Evolutionary conservation across 306 rosid genomes (phyloP).

Genomic region (Prunus davidiana): DNA sequence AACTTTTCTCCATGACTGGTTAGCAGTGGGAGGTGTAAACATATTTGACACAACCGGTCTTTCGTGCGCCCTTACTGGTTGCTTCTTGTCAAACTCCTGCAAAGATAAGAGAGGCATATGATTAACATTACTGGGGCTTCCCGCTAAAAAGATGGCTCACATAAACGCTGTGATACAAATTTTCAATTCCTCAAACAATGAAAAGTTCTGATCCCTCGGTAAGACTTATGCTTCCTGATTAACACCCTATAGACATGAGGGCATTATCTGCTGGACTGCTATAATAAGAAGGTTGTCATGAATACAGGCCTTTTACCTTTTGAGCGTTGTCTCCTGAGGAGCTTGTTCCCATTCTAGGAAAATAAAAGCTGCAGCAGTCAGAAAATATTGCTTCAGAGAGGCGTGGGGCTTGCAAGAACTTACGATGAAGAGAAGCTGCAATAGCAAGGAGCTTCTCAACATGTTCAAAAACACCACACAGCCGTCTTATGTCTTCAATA

Average conservation of each 20-base stretch:
- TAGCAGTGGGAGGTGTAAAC: conserved; percentile 82
- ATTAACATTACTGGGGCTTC: not conserved
- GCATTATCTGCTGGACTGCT: conserved; percentile 1
- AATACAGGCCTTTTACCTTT: conserved; percentile 48
- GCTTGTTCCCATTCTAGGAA: conserved; percentile 63
- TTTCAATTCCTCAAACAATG: not conserved
- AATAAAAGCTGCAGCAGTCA: conserved; percentile 59
- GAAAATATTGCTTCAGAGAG: conserved; percentile 69
- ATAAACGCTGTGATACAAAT: not conserved
- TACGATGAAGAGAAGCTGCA: conserved; percentile 90
- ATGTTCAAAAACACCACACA: conserved; percentile 67
- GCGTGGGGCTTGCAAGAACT: conserved; percentile 72
- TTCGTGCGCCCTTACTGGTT: conserved; percentile 50
- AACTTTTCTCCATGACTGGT: conserved; percentile 94
- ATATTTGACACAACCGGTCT: conserved; percentile 67
- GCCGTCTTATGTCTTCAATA: conserved; percentile 60
- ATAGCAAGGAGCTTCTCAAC: conserved; percentile 69
- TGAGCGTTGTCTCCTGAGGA: conserved; percentile 31
- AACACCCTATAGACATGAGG: not conserved
- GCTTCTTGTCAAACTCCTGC: conserved; percentile 73
- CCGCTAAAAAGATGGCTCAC: not conserved
- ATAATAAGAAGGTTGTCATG: not conserved
- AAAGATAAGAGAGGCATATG: conserved; percentile 3
- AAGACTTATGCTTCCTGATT: not conserved
- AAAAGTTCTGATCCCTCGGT: not conserved